These are phyloP conservation scores for Chlamydomonas reinhardtii DNA, from an alignment of 163 green algal species.

Conservation along the genomic window DNA sequence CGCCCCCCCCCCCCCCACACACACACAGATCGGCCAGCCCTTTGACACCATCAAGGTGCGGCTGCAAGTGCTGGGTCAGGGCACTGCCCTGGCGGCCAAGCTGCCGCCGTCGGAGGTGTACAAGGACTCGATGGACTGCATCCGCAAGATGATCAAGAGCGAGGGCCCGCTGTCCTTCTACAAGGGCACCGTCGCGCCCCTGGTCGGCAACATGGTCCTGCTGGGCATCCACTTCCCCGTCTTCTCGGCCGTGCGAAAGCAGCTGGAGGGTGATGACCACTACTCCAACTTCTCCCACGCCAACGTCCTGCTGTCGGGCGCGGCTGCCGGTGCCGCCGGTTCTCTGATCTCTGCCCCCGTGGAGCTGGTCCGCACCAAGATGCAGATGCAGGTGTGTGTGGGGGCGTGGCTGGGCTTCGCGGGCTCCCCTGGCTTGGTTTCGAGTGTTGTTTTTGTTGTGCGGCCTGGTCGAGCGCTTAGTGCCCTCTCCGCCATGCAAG, in stretches of 20 bases:
- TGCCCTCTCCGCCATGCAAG: too few species aligned
- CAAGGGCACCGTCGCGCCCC: slow-evolving; percentile 59
- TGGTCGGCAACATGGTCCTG: slow-evolving; percentile 69
- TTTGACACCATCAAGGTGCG: slow-evolving; percentile 58
- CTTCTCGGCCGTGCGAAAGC: slow-evolving; percentile 42
- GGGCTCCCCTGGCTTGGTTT: too few species aligned
- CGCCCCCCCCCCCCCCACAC: background rate
- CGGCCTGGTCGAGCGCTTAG: too few species aligned
- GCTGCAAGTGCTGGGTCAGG: slow-evolving; percentile 63
- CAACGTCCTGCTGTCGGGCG: slow-evolving; percentile 57
- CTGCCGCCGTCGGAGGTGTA: slow-evolving; percentile 63
- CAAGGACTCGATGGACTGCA: slow-evolving; percentile 57
- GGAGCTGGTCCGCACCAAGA: slow-evolving; percentile 67
- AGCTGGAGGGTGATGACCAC: slow-evolving; percentile 41
- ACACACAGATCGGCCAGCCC: slow-evolving; percentile 53
- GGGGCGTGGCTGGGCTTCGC: too few species aligned
- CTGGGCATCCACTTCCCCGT: slow-evolving; percentile 68
- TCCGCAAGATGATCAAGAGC: slow-evolving; percentile 62
- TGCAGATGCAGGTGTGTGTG: slow-evolving; percentile 64
- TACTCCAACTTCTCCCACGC: slow-evolving; percentile 41
- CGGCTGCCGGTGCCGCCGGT: slow-evolving; percentile 53
- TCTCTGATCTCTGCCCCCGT: slow-evolving; percentile 7
- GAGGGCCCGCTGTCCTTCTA: slow-evolving; percentile 65
- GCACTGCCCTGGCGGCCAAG: slow-evolving; percentile 58
- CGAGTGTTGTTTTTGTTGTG: too few species aligned